Conservation (phyloP, 2,329 filamentous ascomycete species). For the Exophiala lecanii-corni region DNA sequence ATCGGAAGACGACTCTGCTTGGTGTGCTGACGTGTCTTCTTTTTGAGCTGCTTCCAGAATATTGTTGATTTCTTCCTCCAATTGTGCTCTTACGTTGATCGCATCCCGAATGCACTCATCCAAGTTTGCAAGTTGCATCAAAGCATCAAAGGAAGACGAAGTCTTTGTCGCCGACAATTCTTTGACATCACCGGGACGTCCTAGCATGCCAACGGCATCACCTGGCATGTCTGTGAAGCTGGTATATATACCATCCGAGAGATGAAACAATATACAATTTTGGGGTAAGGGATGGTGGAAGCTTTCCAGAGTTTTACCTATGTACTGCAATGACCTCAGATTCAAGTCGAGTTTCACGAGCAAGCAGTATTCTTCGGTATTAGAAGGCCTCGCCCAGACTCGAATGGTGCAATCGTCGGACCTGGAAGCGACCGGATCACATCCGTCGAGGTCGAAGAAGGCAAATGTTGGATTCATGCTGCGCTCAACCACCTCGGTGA, state of each 20-base stretch:
- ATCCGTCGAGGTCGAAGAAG: constrained; percentile 69
- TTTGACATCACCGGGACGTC: constrained; percentile 14
- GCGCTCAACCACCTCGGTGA: constrained; percentile 74
- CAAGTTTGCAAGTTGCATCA: constrained; percentile 83
- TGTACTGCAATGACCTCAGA: constrained; percentile 69
- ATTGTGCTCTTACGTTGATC: constrained; percentile 65
- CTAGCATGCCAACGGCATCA: constrained; percentile 23
- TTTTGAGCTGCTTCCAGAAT: constrained; percentile 33
- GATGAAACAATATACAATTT: constrained; percentile 81
- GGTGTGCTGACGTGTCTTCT: constrained; percentile 32
- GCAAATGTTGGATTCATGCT: constrained; percentile 90
- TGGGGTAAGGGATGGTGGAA: constrained; percentile 70
- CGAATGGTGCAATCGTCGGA: constrained; percentile 61
- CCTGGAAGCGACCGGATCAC: constrained; percentile 61
- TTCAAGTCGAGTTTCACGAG: constrained; percentile 70
- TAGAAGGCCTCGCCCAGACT: constrained; percentile 64
- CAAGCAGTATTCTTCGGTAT: constrained; percentile 54
- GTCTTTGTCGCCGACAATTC: constrained; percentile 8
- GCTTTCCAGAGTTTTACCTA: constrained; percentile 60
- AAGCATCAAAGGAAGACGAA: constrained; percentile 77
- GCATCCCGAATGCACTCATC: constrained; percentile 91
- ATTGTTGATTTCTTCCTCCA: constrained; percentile 72
- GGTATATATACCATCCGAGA: constrained; percentile 81
- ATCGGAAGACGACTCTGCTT: constrained; percentile 31
- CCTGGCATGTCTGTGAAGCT: constrained; percentile 63